Percentiles rank a stretch among this genome's conserved stretches.
Evolutionary conservation across 176 grass and related monocot species (phyloP).

Genomic region (Rhynchospora tenuis): DNA sequence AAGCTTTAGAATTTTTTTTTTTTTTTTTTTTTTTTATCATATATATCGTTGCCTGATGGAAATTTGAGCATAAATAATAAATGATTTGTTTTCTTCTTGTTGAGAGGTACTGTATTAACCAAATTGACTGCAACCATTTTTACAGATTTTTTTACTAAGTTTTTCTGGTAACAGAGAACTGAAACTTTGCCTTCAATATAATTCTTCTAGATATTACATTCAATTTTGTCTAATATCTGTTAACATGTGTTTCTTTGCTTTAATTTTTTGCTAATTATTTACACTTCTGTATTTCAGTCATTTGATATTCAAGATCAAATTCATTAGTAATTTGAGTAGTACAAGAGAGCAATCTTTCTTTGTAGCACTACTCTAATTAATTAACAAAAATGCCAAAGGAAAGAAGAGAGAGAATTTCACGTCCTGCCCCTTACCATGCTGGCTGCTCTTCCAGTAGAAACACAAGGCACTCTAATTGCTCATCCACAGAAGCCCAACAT

Average conservation of each 20-base stretch:
- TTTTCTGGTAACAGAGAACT: conserved; percentile 7
- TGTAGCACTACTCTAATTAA: background rate
- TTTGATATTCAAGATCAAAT: conserved; percentile 16
- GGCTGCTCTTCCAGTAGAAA: conserved; percentile 14
- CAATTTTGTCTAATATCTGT: background rate
- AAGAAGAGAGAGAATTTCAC: conserved; percentile 17
- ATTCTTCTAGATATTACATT: background rate
- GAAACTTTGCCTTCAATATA: background rate
- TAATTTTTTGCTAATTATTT: conserved; percentile 5
- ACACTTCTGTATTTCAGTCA: conserved; percentile 20
- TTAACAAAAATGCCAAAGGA: conserved; percentile 21
- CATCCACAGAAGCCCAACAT: background rate
- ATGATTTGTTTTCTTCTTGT: background rate
- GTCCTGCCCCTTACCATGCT: background rate
- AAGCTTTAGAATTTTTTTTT: too few species aligned
- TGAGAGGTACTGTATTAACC: background rate
- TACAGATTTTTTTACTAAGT: background rate
- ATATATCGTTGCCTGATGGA: background rate
- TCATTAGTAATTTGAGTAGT: conserved; percentile 7
- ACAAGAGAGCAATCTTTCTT: background rate
- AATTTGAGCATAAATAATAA: background rate
- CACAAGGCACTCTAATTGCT: background rate
- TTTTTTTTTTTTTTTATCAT: too few species aligned
- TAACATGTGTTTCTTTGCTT: background rate
- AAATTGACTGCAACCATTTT: background rate